Conservation (phyloP, 1,139 yeast species). For the Pichia cactophila region DNA sequence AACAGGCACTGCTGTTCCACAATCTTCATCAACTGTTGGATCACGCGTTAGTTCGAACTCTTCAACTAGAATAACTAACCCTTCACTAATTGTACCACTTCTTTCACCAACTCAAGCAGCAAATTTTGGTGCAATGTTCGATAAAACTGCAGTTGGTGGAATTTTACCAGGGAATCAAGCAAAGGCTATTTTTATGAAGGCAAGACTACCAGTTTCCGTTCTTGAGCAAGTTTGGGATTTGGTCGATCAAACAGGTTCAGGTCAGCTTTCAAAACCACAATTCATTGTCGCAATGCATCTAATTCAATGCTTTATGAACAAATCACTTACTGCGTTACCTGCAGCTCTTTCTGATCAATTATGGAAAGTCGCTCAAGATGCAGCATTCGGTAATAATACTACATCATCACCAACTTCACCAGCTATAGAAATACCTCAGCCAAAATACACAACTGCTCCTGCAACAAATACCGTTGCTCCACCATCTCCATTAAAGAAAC, state of each 20-base stretch:
- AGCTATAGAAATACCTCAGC: slow-evolving; percentile 1
- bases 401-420: slow-evolving; percentile 7
- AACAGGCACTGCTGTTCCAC: slow-evolving; percentile 15
- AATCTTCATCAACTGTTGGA: slow-evolving; percentile 18
- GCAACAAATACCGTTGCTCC: slow-evolving; percentile 9
- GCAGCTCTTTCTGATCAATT: slow-evolving; percentile 55
- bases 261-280: slow-evolving; percentile 62
- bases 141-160: slow-evolving; percentile 57
- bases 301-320: slow-evolving; percentile 69
- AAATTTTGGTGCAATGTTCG: slow-evolving; percentile 67
- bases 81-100: slow-evolving; percentile 40
- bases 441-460: slow-evolving; percentile 12
- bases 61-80: slow-evolving; percentile 1
- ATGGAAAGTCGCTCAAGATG: slow-evolving; percentile 42
- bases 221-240: slow-evolving; percentile 86
- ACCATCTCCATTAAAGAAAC: slow-evolving; percentile 11
- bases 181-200: slow-evolving; percentile 77
- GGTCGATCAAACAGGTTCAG: slow-evolving; percentile 70
- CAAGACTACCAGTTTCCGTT: slow-evolving; percentile 67
- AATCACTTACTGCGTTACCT: slow-evolving; percentile 48
- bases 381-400: slow-evolving; percentile 5
- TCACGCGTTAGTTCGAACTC: slow-evolving; percentile 12
- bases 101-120: slow-evolving; percentile 59
- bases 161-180: slow-evolving; percentile 70
- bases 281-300: slow-evolving; percentile 93